Evolutionary conservation across 257 asterid genomes (phyloP), one percentile per base, ranked within the genome.

Genomic region (Petunia axillaris): DNA sequence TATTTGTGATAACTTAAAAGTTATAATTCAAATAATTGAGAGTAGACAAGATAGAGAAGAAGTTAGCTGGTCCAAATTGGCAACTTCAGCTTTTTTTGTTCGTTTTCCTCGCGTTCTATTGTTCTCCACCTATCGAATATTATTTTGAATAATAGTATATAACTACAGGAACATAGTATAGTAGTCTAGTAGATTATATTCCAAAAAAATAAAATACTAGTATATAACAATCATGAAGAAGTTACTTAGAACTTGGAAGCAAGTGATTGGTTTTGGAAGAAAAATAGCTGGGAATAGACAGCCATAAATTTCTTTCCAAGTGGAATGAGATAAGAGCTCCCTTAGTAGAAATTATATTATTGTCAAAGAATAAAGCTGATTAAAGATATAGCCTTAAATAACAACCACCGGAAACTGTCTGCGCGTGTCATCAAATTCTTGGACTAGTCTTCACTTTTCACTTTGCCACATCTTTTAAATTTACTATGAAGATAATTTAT

Each of bases 41-140:
- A 35, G 59, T 59, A 58, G 81, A 60, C 4, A 77, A 44, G 35
- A 77, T 16, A 16, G 16, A 3, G 57, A 57, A 8, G 57, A 77
- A 77, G 15, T 38, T 57, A 59, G 77, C 77, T 73, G 46, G 77
- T 50, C 77, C 41, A 73, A 71, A 50, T 73, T 11, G 78, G 78
- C 78, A 73, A 50, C 62, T 41, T 77, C 40, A 60, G 11, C 41
- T 63, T 77, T 58, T 59, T 7, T 77, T 39, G 57, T 57, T n/a
- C 16, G 25, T 57, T 58, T 38, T n/a, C 25, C 35, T 43, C 55
- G 59, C 59, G 57, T 77, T 43, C 54, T 57, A 41, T 60, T 63
- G 70, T 25, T 77, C 70, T 77, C 57, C 15, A 43, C 58, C 44
- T 15, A 41, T 41, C 16, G 6, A 16, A 40, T 77, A 40, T 41